Evolutionary conservation across 495 filamentous ascomycete genomes (phyloP).

Genomic region (Cenococcum geophilum): DNA sequence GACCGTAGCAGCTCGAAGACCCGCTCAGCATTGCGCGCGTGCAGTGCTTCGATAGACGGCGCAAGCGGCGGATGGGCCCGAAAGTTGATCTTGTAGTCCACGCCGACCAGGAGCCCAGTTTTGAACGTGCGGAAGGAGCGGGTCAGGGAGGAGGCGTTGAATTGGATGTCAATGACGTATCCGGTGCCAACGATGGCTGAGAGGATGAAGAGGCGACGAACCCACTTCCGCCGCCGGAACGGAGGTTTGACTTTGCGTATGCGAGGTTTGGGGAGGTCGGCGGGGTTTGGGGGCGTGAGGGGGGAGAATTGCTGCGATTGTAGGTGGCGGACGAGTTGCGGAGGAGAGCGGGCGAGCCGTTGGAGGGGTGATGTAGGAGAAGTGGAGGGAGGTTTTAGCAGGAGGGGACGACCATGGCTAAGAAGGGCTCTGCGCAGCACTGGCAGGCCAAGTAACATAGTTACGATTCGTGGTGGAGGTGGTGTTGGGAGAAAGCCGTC

Average conservation of each 20-base stretch:
- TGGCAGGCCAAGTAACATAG: constrained; percentile 28
- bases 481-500: neutral
- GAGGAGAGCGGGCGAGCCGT: neutral
- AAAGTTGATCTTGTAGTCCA: constrained; percentile 98
- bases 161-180: constrained; percentile 62
- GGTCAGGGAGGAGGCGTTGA: constrained; percentile 70
- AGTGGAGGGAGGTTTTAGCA: constrained; percentile 3
- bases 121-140: constrained; percentile 78
- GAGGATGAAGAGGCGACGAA: constrained; percentile 62
- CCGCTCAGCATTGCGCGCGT: constrained; percentile 74
- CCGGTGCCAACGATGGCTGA: constrained; percentile 51
- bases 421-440: constrained; percentile 12
- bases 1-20: constrained; percentile 68
- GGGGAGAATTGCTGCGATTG: constrained; percentile 33
- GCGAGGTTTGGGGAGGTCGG: constrained; percentile 61
- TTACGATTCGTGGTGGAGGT: constrained; percentile 4
- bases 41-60: constrained; percentile 62
- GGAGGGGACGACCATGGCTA: constrained; percentile 9
- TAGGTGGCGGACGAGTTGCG: constrained; percentile 18
- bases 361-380: neutral
- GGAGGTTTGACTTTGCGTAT: constrained; percentile 47
- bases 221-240: constrained; percentile 62
- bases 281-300: constrained; percentile 70
- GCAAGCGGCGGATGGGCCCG: constrained; percentile 64
- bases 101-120: constrained; percentile 70